Evolutionary conservation across 306 rosid genomes (phyloP).

Genomic region (Lathyrus sativus): DNA sequence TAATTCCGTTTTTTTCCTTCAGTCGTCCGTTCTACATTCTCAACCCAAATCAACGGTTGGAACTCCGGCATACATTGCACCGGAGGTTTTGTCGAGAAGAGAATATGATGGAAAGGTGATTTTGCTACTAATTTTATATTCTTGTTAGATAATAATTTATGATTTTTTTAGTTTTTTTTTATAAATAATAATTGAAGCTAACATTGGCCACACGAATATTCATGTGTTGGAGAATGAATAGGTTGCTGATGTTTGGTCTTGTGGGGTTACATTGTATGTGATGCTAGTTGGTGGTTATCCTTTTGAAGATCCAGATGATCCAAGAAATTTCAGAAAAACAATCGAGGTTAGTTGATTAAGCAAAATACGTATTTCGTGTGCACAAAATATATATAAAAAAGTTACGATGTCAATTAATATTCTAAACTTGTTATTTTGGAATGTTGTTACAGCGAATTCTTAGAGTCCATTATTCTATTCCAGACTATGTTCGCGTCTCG

Average conservation of each 20-base stretch:
- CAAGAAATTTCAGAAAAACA: conserved; percentile 87
- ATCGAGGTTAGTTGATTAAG: conserved; percentile 62
- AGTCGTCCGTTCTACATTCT: conserved; percentile 96
- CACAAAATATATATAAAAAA: too few species aligned
- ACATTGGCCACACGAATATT: conserved; percentile 32
- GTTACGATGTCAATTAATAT: too few species aligned
- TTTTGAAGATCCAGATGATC: conserved; percentile 95
- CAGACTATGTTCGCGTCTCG: conserved; percentile 76
- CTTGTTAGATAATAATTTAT: neutral
- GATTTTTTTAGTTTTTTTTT: conserved; percentile 29
- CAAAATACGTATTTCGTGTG: neutral
- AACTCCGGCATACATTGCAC: conserved; percentile 98
- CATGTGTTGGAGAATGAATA: conserved; percentile 46
- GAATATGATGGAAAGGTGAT: conserved; percentile 92
- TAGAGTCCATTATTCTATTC: conserved; percentile 80
- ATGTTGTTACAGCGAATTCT: conserved; percentile 74
- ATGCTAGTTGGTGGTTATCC: conserved; percentile 99
- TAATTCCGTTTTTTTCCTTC: conserved; percentile 31
- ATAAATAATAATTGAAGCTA: conserved; percentile 19
- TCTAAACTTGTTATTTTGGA: neutral
- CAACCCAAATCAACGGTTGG: conserved; percentile 99
- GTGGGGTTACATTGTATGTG: conserved; percentile 97
- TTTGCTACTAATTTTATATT: conserved; percentile 3
- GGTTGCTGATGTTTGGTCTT: conserved; percentile 99
- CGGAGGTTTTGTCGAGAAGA: conserved; percentile 82